A percentile compares a stretch with the other conserved stretches of the same genome.
Conservation (phyloP, 2,329 filamentous ascomycete species). For the Polytolypa hystricis region DNA sequence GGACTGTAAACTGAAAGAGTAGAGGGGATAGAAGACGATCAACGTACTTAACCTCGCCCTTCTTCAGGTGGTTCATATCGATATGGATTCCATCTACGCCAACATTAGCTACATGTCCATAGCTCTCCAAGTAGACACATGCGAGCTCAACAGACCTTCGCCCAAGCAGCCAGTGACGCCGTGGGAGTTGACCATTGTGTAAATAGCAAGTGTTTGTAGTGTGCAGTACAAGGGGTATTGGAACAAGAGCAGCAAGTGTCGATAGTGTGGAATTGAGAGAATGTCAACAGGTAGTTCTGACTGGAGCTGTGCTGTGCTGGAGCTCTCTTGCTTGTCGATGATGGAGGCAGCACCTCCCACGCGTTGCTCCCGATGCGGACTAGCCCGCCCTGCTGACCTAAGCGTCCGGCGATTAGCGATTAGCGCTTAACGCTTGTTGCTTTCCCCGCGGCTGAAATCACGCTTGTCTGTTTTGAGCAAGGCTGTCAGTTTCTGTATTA, state of each 20-base stretch:
- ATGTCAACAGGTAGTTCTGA: too few relatives aligned
- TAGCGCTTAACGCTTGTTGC: too few relatives aligned
- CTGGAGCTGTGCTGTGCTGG: too few relatives aligned
- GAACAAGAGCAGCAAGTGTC: too few relatives aligned
- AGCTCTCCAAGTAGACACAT: neutral
- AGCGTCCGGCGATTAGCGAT: neutral
- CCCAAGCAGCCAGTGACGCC: slow-evolving; percentile 12
- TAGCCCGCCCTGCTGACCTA: slow-evolving; percentile 1
- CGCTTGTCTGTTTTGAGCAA: too few relatives aligned
- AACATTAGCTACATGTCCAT: slow-evolving; percentile 15
- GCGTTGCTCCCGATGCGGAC: slow-evolving; percentile 10
- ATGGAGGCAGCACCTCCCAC: slow-evolving; percentile 11
- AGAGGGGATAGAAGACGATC: neutral
- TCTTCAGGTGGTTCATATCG: slow-evolving; percentile 98
- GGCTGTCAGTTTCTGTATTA: too few relatives aligned
- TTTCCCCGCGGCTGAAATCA: too few relatives aligned
- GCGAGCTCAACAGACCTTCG: slow-evolving; percentile 9
- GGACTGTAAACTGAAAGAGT: neutral
- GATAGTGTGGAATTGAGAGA: too few relatives aligned
- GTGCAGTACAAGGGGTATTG: too few relatives aligned
- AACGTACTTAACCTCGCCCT: slow-evolving; percentile 94
- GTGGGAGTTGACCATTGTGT: slow-evolving; percentile 10
- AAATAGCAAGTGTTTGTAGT: too few relatives aligned
- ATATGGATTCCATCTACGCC: slow-evolving; percentile 89
- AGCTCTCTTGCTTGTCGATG: too few relatives aligned